Percentiles rank a stretch among this genome's conserved stretches.
phyloP scores from a whole-genome alignment of 164 flowering plant species.

The Echeveria elegans region DNA sequence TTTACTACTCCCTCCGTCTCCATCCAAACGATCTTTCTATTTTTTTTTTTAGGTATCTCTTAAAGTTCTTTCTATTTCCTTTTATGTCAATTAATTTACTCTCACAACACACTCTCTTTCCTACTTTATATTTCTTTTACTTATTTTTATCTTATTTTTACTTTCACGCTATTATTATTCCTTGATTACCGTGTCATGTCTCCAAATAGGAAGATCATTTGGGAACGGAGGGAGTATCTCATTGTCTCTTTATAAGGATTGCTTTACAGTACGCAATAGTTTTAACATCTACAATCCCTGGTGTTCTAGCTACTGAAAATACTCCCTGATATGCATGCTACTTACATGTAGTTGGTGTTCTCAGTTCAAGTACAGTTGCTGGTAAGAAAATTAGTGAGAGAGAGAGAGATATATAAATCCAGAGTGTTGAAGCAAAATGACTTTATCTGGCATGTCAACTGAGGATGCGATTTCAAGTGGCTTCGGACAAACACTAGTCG shows the following conservation, averaged over 20 bases:
- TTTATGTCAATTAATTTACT: no score
- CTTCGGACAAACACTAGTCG: slow-evolving; percentile 31
- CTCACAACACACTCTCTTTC: no score
- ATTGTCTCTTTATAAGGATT: neutral
- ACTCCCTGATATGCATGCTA: neutral
- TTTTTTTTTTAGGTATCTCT: no score
- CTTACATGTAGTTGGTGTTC: neutral
- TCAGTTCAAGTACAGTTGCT: neutral
- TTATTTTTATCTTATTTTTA: no score
- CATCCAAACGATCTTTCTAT: no score
- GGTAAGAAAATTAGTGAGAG: neutral
- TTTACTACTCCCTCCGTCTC: no score
- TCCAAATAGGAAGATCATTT: no score
- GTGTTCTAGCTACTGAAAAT: neutral
- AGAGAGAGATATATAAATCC: neutral
- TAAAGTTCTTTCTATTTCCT: no score
- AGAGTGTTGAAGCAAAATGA: slow-evolving; percentile 4
- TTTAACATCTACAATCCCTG: neutral
- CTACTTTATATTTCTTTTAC: no score
- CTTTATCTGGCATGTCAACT: slow-evolving; percentile 30
- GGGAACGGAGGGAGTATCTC: no score
- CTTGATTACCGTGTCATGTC: no score
- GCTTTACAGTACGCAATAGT: neutral
- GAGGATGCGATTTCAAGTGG: slow-evolving; percentile 38
- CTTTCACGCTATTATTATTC: no score